Conservation (phyloP, 495 filamentous ascomycete species). For the Aspergillus nanangensis region DNA sequence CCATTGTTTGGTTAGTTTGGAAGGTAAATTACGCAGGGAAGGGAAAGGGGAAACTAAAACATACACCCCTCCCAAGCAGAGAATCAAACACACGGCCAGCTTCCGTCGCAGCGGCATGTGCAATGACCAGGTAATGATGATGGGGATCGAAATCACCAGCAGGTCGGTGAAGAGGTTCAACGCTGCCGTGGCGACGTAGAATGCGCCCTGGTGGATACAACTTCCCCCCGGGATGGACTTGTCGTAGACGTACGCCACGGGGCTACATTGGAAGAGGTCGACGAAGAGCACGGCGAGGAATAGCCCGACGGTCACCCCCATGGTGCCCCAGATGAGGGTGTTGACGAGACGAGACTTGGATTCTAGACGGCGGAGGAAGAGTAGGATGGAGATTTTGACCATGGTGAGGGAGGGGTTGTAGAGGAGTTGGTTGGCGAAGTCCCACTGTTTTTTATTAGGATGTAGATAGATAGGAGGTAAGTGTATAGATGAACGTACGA, state of each 20-base stretch:
- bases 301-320: slow-evolving; percentile 45
- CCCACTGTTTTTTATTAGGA: slow-evolving; percentile 16
- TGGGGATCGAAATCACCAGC: slow-evolving; percentile 42
- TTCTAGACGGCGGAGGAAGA: slow-evolving; percentile 47
- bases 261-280: slow-evolving; percentile 54
- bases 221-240: slow-evolving; percentile 25
- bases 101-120: slow-evolving; percentile 41
- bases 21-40: not conserved
- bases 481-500: no score
- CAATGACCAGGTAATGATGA: slow-evolving; percentile 41
- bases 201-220: slow-evolving; percentile 38
- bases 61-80: slow-evolving; percentile 39
- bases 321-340: slow-evolving; percentile 33
- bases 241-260: slow-evolving; percentile 41
- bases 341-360: slow-evolving; percentile 30
- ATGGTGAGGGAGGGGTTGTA: slow-evolving; percentile 61
- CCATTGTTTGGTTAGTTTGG: not conserved
- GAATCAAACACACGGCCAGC: slow-evolving; percentile 37
- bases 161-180: slow-evolving; percentile 46
- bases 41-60: slow-evolving; percentile 7
- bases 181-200: slow-evolving; percentile 39
- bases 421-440: slow-evolving; percentile 54
- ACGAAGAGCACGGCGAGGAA: slow-evolving; percentile 52
- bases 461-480: not conserved
- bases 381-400: slow-evolving; percentile 52